A percentile compares a stretch with the other conserved stretches of the same genome.
Conservation (phyloP, 768 basidiomycete genomes). For the Phylloporus sp. region DNA sequence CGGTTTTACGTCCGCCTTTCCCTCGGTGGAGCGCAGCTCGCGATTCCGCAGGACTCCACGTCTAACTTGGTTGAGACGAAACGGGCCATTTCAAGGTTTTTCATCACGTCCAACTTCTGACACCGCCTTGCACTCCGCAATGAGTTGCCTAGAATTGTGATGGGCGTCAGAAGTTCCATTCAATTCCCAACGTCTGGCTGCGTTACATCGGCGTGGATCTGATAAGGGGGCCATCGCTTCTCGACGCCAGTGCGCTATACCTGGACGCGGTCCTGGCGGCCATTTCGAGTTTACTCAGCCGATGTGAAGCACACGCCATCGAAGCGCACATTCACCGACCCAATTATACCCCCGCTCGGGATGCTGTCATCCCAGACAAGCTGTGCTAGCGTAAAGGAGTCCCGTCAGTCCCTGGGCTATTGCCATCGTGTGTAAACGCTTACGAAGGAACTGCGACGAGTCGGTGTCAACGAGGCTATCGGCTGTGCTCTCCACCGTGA, state of each 20-base stretch:
- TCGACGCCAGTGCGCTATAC: slow-evolving; percentile 11
- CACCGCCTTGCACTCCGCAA: slow-evolving; percentile 14
- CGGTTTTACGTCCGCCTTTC: slow-evolving; percentile 4
- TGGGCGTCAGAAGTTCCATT: slow-evolving; percentile 6
- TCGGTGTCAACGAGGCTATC: slow-evolving; percentile 16
- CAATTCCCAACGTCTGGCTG: slow-evolving; percentile 1
- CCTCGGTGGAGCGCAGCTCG: not conserved
- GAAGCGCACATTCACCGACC: slow-evolving; percentile 17
- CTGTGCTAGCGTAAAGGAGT: slow-evolving; percentile 13
- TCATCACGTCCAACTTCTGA: slow-evolving; percentile 8
- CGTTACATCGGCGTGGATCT: slow-evolving; percentile 1
- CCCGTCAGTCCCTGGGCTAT: slow-evolving; percentile 22
- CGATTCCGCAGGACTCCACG: not conserved
- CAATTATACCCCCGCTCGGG: slow-evolving; percentile 16
- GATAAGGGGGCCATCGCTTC: slow-evolving; percentile 8
- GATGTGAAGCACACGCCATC: slow-evolving; percentile 11
- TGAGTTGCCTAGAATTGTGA: slow-evolving; percentile 1
- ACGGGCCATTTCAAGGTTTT: not conserved
- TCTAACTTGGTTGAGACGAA: slow-evolving; percentile 1
- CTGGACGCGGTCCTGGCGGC: slow-evolving; percentile 6
- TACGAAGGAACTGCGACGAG: slow-evolving; percentile 5
- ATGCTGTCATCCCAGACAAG: slow-evolving; percentile 26
- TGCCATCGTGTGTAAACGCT: slow-evolving; percentile 16
- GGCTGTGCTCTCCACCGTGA: slow-evolving; percentile 27
- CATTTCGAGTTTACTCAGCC: slow-evolving; percentile 18